Percentiles rank a stretch among this genome's conserved stretches.
Conservation (phyloP, 306 rosid species). For the Bauhinia variegata region DNA sequence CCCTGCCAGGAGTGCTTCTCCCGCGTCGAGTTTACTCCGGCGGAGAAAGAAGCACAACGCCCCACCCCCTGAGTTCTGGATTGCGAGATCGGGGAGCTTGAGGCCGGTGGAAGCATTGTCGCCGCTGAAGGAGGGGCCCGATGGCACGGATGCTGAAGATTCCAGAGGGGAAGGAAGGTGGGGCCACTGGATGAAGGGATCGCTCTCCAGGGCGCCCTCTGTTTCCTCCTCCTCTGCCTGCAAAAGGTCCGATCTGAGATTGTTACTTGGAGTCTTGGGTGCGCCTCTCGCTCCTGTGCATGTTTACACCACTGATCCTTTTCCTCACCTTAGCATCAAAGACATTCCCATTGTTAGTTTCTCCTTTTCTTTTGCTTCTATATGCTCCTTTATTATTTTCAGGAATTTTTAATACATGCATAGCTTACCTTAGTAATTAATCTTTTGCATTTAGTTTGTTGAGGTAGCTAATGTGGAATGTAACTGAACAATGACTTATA, state of each 20-base stretch:
- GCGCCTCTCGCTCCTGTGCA: slow-evolving; percentile 96
- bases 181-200: slow-evolving; percentile 93
- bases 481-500: neutral
- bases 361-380: neutral
- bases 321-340: slow-evolving; percentile 94
- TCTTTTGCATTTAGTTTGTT: neutral
- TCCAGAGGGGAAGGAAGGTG: slow-evolving; percentile 78
- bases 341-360: slow-evolving; percentile 91
- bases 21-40: slow-evolving; percentile 69
- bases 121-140: slow-evolving; percentile 94
- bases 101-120: slow-evolving; percentile 87
- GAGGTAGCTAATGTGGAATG: neutral
- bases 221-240: slow-evolving; percentile 65
- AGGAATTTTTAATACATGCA: neutral
- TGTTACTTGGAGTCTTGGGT: slow-evolving; percentile 90
- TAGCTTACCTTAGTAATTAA: neutral
- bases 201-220: slow-evolving; percentile 74
- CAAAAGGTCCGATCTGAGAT: slow-evolving; percentile 89
- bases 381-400: neutral
- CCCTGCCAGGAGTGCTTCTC: slow-evolving; percentile 69
- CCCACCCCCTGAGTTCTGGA: slow-evolving; percentile 59
- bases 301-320: slow-evolving; percentile 76
- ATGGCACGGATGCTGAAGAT: slow-evolving; percentile 66
- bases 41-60: slow-evolving; percentile 69
- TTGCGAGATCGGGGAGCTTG: slow-evolving; percentile 88